Evolutionary conservation across 345 rosid species (phyloP), one percentile per base, ranked within the genome.

Genomic region (Corymbia maculata): DNA sequence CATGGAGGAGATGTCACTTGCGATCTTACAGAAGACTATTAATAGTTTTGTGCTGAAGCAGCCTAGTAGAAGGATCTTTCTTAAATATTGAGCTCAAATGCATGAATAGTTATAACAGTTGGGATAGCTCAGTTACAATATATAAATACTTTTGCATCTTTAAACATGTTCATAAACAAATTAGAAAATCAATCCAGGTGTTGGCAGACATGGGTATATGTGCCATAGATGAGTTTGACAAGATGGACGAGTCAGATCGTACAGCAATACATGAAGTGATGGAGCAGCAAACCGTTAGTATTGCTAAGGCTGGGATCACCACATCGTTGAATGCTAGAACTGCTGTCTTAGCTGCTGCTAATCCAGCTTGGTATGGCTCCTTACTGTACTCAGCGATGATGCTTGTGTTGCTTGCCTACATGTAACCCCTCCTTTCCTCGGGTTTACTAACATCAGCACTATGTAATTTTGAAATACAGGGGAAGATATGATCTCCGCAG

Each of bases 201-300:
- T 93, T 98, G 86, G 99, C 99, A 57, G 99, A 98, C 91, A 98
- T 97, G 99, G 99, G 99, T 88, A 98, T 98, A 52, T 98, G 99
- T 92, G 99, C 99, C 87, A 98, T 98, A 91, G 99, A 98, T 90
- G 99, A 98, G 92, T 98, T 98, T 90, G 99, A 98, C 92, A 98
- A 98, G 95, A 98, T 98, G 99, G 99, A 98, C 87, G 99, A 98
- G 91, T 97, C 96, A 51, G 99, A 98, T 93, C 97, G 99, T 86
- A 97, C 99, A 51, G 97, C 99, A 28, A 98, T 98, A 88, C 99
- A 98, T 88, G 99, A 98, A 91, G 99, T 98, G 86, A 98, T 97
- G 99, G 99, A 97, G 93, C 99, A 97, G 94, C 99, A 98, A 93
- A 98, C 99, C 87, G 99, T 98, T 51, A 98, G 99, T 94, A 98